Evolutionary conservation across 768 basidiomycete species (phyloP), one percentile per base, ranked within the genome.

Genomic region (Phaffia australis): DNA sequence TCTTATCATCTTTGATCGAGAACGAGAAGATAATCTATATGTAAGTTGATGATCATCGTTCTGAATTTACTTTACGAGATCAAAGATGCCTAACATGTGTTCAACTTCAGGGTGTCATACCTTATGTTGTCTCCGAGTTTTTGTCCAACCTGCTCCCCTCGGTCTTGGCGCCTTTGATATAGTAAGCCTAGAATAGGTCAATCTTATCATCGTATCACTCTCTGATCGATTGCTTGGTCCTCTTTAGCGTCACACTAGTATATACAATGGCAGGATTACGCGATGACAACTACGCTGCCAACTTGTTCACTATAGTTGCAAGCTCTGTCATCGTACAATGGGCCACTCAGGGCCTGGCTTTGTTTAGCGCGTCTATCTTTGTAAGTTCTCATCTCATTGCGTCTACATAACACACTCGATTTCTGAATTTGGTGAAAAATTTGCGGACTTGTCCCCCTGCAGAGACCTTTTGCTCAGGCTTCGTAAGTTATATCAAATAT

Each of bases 1-100:
- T 47, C 74, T 79, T 47, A 72, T 78, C 60, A 77, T 81, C 59
- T 81, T 81, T 57, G 80, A 81, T 69, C 75, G 80, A 9, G 80
- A 81, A 64, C 74, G 76, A 29, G 80, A 81, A 64, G 79, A 69
- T 27, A 46, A 59, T 8, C 58, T 69, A 6, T 69, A 69, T 50
- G 61, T 73, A 42, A 54, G 71, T 71, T 14, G 23, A 4, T 60
- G n/a, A 6, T 49, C 2, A 25, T 25, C 60, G 11, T 49, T 19
- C 29, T 2, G 23, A 19, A 25, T 15, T 29, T 2, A 15, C 23
- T 48, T 56, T 25, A 15, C 46, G 1, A 4, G 30, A 27, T 18
- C 5, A 18, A 1, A 14, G 15, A 23, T 51, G 8, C 23, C 23
- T 21, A 30, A 19, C 49, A 19, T 51, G n/a, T 0, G 21, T 23